Conservation (phyloP, 352 stramenopile genomes). For the Hyaloperonospora arabidopsidis region DNA sequence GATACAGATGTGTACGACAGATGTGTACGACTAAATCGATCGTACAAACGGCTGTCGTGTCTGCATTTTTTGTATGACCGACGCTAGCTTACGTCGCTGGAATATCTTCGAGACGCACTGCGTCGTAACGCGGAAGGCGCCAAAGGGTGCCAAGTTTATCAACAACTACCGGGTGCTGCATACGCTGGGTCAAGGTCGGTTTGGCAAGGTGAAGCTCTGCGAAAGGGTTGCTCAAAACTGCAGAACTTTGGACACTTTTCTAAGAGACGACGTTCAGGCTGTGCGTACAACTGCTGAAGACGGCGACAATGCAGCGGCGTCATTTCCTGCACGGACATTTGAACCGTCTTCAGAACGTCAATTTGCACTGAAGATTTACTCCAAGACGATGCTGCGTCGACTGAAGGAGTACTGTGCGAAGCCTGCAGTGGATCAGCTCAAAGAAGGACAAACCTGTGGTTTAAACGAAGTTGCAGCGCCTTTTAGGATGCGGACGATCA, state of each 20-base stretch:
- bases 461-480: conserved; percentile 6
- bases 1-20: background rate
- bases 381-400: conserved; percentile 59
- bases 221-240: conserved; percentile 33
- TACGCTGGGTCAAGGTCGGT: conserved; percentile 65
- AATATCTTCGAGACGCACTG: conserved; percentile 61
- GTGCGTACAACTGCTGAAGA: background rate
- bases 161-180: conserved; percentile 78
- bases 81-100: conserved; percentile 29
- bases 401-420: conserved; percentile 73
- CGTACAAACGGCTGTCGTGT: background rate
- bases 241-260: background rate
- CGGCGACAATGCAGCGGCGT: conserved; percentile 2
- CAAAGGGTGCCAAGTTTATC: conserved; percentile 46
- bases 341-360: conserved; percentile 23
- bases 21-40: background rate
- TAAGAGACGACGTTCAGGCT: background rate
- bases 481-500: conserved; percentile 59
- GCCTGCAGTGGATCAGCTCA: conserved; percentile 5
- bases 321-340: conserved; percentile 14
- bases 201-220: conserved; percentile 82
- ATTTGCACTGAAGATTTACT: conserved; percentile 84
- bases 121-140: conserved; percentile 42
- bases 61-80: conserved; percentile 12
- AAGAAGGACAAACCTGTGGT: background rate